Evolutionary conservation across 129 eudicot species (phyloP).

Genomic region (Flaveria trinervia): DNA sequence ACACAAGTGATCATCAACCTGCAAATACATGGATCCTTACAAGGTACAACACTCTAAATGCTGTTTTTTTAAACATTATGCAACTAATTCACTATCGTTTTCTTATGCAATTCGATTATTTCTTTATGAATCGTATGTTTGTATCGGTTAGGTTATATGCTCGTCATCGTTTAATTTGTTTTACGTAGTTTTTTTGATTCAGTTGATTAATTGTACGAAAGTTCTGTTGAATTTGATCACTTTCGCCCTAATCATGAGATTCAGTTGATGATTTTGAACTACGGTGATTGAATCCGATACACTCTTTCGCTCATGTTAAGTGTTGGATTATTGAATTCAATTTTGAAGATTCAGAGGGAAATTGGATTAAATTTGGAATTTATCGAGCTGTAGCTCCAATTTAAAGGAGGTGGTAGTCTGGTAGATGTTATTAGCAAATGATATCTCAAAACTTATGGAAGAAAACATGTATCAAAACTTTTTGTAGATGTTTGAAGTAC

Average conservation of each 20-base stretch:
- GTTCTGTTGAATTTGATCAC: slow-evolving; percentile 19
- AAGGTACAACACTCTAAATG: slow-evolving; percentile 24
- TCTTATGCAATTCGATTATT: neutral
- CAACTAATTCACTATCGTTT: neutral
- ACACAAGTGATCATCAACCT: neutral
- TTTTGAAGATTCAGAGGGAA: neutral
- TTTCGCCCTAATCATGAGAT: slow-evolving; percentile 20
- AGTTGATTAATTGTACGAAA: neutral
- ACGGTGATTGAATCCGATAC: slow-evolving; percentile 16
- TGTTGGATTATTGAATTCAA: neutral
- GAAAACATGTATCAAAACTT: neutral
- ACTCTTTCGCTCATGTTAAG: neutral
- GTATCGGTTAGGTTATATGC: slow-evolving; percentile 24
- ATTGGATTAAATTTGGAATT: slow-evolving; percentile 12
- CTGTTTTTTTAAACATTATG: neutral
- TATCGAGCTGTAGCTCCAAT: slow-evolving; percentile 8
- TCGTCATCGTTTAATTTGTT: neutral
- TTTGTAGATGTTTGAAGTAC: neutral
- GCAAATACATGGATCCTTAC: slow-evolving; percentile 39
- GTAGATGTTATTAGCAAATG: neutral
- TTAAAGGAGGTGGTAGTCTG: neutral
- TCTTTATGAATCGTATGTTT: neutral
- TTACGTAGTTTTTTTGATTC: neutral
- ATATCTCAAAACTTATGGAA: neutral
- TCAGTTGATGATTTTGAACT: slow-evolving; percentile 9